Conservation (phyloP, 805 yeast species). For the Kregervanrija fluxuum region DNA sequence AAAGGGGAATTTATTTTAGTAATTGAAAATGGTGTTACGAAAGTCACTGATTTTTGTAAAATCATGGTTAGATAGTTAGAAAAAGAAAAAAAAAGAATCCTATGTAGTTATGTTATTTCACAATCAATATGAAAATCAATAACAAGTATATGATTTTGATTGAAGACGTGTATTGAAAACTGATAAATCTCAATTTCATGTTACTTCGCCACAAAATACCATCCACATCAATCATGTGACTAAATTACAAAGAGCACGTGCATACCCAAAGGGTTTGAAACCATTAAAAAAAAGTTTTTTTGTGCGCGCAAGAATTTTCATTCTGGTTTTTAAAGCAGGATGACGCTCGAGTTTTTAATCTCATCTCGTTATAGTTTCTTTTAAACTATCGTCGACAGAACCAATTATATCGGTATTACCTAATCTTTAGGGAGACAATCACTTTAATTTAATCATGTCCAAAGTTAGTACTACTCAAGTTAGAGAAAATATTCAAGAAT, state of each 20-base stretch:
- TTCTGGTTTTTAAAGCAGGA: neutral
- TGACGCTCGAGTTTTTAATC: neutral
- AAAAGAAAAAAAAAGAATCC: no score
- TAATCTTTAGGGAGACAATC: constrained; percentile 70
- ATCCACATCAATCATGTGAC: no score
- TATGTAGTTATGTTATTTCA: no score
- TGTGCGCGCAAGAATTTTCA: neutral
- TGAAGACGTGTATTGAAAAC: no score
- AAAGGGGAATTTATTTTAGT: no score
- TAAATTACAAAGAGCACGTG: constrained; percentile 10
- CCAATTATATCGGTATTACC: constrained; percentile 30
- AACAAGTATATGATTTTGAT: no score
- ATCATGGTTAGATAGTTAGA: no score
- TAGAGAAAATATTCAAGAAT: constrained; percentile 92
- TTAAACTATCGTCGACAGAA: constrained; percentile 44
- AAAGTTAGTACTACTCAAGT: constrained; percentile 89
- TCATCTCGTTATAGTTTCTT: neutral
- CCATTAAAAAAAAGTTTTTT: neutral
- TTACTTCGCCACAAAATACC: no score
- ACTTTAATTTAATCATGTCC: constrained; percentile 48
- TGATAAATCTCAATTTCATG: no score
- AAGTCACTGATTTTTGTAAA: no score
- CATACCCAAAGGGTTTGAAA: constrained; percentile 6
- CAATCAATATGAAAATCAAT: no score
- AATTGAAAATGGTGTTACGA: no score